Base-by-base conservation (phyloP, 306 rosid species). In the Quercus bicolor region DNA sequence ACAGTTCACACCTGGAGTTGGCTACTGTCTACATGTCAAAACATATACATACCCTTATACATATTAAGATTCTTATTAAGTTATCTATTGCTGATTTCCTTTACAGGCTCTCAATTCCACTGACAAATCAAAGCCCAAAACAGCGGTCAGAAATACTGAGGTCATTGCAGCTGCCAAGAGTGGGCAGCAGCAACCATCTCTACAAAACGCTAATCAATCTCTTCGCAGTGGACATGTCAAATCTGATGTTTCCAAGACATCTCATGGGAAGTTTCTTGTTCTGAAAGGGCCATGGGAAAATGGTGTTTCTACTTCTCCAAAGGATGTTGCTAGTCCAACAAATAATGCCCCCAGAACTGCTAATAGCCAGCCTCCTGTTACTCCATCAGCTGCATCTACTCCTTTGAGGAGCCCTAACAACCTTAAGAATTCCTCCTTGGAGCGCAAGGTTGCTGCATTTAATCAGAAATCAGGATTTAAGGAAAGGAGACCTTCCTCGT, bases 201-300 rank as follows among this genome's bases (percentile, higher is more conserved):
- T 86, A 71, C 94, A 84, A 65, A 80, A 78, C 72, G 82, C 80
- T 40, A 92, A 74, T 81, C 97, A 90, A 60, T 85, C 95, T 83
- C 84, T 84, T 69, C 94, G 94, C 79, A 78, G 86, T 80, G 93
- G 89, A 75, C 86, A 84, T 84, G 87, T 77, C 77, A 95, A 90
- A 81, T 76, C 86, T 1, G 99, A 95, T 80, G 40, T 89, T 80
- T 87, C 93, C 3, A 93, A 93, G 93, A 81, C 93, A 74, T 85
- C 99, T 66, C 91, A 85, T 62, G 97, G 97, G 70, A 95, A 95
- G 93, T 93, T 88, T 72, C 93, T 90, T 80, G 99, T 93, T 82
- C 96, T 95, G 13, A 92, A 91, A 81, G 94, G 92, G 52, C 94
- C 87, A 9, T 85, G 97, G 90, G 98, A 96, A 82, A 91, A 93